Evolutionary conservation across 2,329 filamentous ascomycete species (phyloP).

Genomic region (Penicillium sp.): DNA sequence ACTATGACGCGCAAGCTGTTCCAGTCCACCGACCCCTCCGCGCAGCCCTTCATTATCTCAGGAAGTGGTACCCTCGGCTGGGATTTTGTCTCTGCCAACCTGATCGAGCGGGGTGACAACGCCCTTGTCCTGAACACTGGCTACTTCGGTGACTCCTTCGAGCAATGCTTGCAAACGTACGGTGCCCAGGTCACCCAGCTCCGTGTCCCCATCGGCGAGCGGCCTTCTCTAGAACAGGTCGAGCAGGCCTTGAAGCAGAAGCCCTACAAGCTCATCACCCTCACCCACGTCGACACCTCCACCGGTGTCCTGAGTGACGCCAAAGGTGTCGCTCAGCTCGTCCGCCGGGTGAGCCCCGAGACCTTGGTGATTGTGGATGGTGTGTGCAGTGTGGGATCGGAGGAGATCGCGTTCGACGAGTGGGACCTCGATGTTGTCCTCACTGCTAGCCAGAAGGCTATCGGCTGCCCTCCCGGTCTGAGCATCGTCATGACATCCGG

Average conservation of each 20-base stretch:
- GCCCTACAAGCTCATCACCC: slow-evolving; percentile 89
- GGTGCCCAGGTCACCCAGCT: slow-evolving; percentile 87
- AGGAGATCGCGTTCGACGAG: slow-evolving; percentile 93
- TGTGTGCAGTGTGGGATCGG: slow-evolving; percentile 93
- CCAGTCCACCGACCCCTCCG: slow-evolving; percentile 76
- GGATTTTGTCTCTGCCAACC: slow-evolving; percentile 93
- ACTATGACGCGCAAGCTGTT: slow-evolving; percentile 89
- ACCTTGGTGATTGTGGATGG: slow-evolving; percentile 92
- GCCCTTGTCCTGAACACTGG: slow-evolving; percentile 92
- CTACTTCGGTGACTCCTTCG: slow-evolving; percentile 95
- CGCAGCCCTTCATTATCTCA: slow-evolving; percentile 90
- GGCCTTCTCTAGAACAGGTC: slow-evolving; percentile 81
- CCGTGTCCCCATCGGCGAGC: slow-evolving; percentile 82
- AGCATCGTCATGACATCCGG: slow-evolving; percentile 94
- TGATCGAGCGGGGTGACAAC: slow-evolving; percentile 84
- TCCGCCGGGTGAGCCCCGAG: slow-evolving; percentile 82
- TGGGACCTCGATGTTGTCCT: slow-evolving; percentile 92
- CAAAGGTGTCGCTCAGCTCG: slow-evolving; percentile 76
- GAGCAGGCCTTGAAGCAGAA: slow-evolving; percentile 86
- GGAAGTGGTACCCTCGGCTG: slow-evolving; percentile 95
- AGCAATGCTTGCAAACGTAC: slow-evolving; percentile 87
- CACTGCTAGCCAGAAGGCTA: slow-evolving; percentile 94
- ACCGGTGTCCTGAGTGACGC: slow-evolving; percentile 94
- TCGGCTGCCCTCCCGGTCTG: slow-evolving; percentile 89
- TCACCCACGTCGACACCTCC: slow-evolving; percentile 96